A percentile compares a stretch with the other conserved stretches of the same genome.
phyloP scores from a whole-genome alignment of 352 stramenopile species.

The Globisporangium apiculatum region DNA sequence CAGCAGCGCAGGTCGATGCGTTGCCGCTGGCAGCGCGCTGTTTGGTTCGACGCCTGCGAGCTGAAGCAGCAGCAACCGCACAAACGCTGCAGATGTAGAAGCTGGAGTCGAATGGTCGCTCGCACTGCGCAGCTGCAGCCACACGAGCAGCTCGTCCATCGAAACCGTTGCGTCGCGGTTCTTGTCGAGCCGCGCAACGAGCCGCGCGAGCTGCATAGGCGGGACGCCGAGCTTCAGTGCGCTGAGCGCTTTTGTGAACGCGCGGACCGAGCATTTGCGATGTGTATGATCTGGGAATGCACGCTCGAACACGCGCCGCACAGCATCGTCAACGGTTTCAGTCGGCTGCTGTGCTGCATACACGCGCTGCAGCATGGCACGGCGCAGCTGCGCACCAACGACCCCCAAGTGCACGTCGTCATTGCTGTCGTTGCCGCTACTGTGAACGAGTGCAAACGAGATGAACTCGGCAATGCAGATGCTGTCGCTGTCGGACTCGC shows the following conservation, averaged over 20 bases:
- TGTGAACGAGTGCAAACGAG: conserved; percentile 53
- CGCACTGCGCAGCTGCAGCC: conserved; percentile 28
- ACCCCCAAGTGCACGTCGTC: conserved; percentile 27
- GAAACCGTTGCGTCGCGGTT: conserved; percentile 49
- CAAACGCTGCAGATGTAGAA: too few relatives aligned
- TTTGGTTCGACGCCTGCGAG: too few relatives aligned
- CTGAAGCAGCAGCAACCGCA: too few relatives aligned
- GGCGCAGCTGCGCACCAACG: conserved; percentile 35
- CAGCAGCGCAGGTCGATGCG: too few relatives aligned
- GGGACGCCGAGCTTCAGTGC: conserved; percentile 36
- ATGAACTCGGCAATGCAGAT: conserved; percentile 67
- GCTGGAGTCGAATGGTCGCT: neutral
- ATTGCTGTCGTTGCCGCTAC: conserved; percentile 8
- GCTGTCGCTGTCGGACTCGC: conserved; percentile 17
- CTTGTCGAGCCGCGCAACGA: conserved; percentile 48
- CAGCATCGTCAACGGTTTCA: conserved; percentile 39
- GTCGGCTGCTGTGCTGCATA: conserved; percentile 23
- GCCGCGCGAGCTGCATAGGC: conserved; percentile 35
- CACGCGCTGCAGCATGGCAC: conserved; percentile 34
- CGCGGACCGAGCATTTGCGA: conserved; percentile 16
- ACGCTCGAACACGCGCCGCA: conserved; percentile 41
- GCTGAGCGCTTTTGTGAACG: conserved; percentile 32
- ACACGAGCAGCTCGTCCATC: conserved; percentile 62
- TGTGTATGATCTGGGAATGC: conserved; percentile 27
- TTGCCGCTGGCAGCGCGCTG: too few relatives aligned